Base-by-base conservation (phyloP, 2,329 filamentous ascomycete species). In the Nannizziopsis arthrosporioides region DNA sequence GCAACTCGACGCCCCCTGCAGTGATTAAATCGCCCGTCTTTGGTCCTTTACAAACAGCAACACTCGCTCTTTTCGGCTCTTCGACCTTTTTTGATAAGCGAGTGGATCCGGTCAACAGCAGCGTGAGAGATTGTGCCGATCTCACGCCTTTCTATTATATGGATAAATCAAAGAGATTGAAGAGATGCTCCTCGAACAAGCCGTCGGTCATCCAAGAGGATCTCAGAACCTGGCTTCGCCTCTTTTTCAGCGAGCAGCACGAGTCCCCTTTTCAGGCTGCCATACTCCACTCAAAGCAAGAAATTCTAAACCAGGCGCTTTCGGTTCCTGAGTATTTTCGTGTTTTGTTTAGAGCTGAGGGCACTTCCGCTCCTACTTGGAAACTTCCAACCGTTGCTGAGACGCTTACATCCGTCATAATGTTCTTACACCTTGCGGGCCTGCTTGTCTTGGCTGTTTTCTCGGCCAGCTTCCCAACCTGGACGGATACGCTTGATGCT, bases 11-110 rank as follows among this genome's bases (percentile, higher is more conserved):
- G 4, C 38, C 40, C 34, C 44, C 44, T 11, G 14, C n/a, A 15
- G 18, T 44, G 12, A 42, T 8, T 7, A 31, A 49, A 3, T 15
- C 40, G 14, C 40, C 47, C 1, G 27, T 31, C 31, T 17, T 49
- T 11, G 47, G 40, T 12, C 40, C 47, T 12, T 40, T 49, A 14
- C 47, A 44, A n/a, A 44, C 47, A 2, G 39, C 47, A n/a, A 44
- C 47, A 44, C 30, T 49, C 17, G 31, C 39, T 22, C 31, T 49
- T n/a, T 49, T 49, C 34, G 47, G 47, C n/a, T 30, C 47, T 8
- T 49, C 47, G 12, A 43, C 30, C 15, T 49, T 49, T 36, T 49
- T 49, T 35, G 31, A 30, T 14, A 44, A 7, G 6, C 14, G 47
- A 11, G 47, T 31, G 34, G 44, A 49, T 30, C 10, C 39, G 32